These are phyloP conservation scores for Aspergillus phoenicis DNA, from an alignment of 2,329 filamentous ascomycete species.

Conservation along the genomic window DNA sequence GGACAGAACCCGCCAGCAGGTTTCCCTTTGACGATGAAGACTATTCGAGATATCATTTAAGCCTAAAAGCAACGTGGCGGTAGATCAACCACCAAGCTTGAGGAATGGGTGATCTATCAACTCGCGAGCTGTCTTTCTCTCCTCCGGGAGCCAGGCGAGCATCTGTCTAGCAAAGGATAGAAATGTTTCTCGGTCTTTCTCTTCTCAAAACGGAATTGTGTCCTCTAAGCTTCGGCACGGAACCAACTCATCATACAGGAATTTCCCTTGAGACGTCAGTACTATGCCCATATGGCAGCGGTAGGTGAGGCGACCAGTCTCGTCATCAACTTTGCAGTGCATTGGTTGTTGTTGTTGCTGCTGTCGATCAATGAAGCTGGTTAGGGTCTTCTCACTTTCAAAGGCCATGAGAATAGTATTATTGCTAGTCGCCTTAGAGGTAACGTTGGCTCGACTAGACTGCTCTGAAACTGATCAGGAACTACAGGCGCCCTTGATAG, in stretches of 20 bases:
- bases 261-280: constrained; percentile 26
- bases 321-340: constrained; percentile 20
- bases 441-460: constrained; percentile 3
- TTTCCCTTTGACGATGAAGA: too few relatives aligned
- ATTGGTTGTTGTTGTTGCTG: constrained; percentile 20
- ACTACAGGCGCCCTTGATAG: too few relatives aligned
- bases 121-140: constrained; percentile 40
- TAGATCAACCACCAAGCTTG: background rate
- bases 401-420: constrained; percentile 43
- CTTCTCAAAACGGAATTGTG: constrained; percentile 28
- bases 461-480: too few relatives aligned
- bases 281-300: constrained; percentile 21
- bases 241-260: constrained; percentile 26
- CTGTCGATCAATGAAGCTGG: constrained; percentile 24
- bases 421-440: constrained; percentile 9
- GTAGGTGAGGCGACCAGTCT: constrained; percentile 22
- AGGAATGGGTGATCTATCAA: constrained; percentile 42
- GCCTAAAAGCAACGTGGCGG: background rate
- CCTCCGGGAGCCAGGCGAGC: constrained; percentile 40
- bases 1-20: too few relatives aligned
- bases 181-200: constrained; percentile 35
- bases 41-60: too few relatives aligned
- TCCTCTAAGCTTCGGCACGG: constrained; percentile 26
- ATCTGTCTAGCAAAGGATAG: constrained; percentile 37
- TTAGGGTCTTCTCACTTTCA: constrained; percentile 24